Percentiles rank a stretch among this genome's conserved stretches.
phyloP scores from a whole-genome alignment of 2,329 filamentous ascomycete genomes.

The Diaporthe sp. region DNA sequence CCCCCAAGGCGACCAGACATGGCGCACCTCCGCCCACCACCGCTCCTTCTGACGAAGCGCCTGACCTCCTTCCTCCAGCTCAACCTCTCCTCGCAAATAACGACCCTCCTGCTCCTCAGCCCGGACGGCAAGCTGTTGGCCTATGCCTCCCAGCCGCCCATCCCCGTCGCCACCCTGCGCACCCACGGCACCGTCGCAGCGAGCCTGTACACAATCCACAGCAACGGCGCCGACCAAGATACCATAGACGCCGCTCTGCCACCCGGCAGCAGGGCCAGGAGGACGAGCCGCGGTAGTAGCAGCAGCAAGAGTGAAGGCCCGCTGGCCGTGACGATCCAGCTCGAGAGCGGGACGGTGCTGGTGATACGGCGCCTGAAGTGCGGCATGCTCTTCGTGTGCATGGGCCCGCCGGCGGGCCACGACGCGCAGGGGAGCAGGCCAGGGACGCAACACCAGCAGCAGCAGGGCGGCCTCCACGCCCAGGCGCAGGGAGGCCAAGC shows the following conservation, averaged over 20 bases:
- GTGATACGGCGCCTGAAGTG: constrained; percentile 71
- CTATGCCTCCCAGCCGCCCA: constrained; percentile 64
- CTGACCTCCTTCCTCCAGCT: constrained; percentile 73
- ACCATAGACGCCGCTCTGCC: constrained; percentile 51
- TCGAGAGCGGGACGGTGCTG: constrained; percentile 68
- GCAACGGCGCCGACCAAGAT: constrained; percentile 58
- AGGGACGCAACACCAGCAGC: constrained; percentile 35
- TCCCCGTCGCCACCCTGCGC: constrained; percentile 70
- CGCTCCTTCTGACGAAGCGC: constrained; percentile 75
- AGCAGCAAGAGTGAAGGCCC: constrained; percentile 35
- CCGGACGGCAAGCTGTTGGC: constrained; percentile 74
- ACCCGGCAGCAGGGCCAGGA: constrained; percentile 42
- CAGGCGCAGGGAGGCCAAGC: constrained; percentile 33
- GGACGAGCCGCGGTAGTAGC: constrained; percentile 38
- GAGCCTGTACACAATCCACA: constrained; percentile 72
- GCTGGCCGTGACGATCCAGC: constrained; percentile 68
- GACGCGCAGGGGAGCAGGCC: constrained; percentile 26
- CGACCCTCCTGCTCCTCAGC: constrained; percentile 72
- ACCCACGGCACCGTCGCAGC: constrained; percentile 75
- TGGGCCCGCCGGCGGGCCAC: constrained; percentile 56
- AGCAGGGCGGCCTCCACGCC: constrained; percentile 1
- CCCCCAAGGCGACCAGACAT: constrained; percentile 23
- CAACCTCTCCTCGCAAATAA: constrained; percentile 70
- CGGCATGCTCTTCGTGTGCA: constrained; percentile 73
- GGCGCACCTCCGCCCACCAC: constrained; percentile 54